Base-by-base conservation (phyloP, 192 early-diverging fungal genomes). In the Coemansia sp. region DNA sequence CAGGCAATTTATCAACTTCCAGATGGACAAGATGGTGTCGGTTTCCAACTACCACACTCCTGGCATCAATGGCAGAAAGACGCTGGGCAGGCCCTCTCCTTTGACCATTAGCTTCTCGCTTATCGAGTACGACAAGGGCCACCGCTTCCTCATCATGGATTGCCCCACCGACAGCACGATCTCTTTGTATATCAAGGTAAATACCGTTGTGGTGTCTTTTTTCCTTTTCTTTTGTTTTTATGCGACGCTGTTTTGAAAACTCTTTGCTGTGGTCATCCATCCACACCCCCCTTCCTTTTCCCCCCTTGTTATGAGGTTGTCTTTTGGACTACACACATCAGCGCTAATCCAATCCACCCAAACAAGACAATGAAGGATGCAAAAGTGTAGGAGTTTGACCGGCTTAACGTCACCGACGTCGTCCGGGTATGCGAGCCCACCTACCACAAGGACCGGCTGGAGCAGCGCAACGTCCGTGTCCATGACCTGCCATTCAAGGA, bases 361-460 rank as follows among this genome's bases (percentile, higher is more conserved):
- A 49, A 49, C 14, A 49, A 10, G 7, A 38, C 42, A 40, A 84
- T 80, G 13, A 48, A 9, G 42, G 40, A n/a, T 39, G 7, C 39
- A 9, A 45, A 14, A 4, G 16, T 60, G 46, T 81, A 81, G 79
- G 90, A 93, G 68, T 85, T 95, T 74, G 86, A 85, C 46, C 75
- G 85, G 17, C 77, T 88, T 58, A 85, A 89, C 67, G 94, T 95
- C 11, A 91, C 91, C 7, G 90, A 94, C 55, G 90, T 97, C 12
- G 94, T 97, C 5, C 90, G 94, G 1, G 92, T 94, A 37, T 97
- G 95, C 76, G 90, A 96, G 77, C 92, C 93, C 25, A 95, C 93
- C 3, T 97, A 97, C 69, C 78, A 81, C 13, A 83, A 85, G 17
- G 77, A 83, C 10, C 72, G 85, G 7, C 81, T 95, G 3, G 82